Evolutionary conservation across 176 grass and related monocot species (phyloP).

Genomic region (Typha latifolia): DNA sequence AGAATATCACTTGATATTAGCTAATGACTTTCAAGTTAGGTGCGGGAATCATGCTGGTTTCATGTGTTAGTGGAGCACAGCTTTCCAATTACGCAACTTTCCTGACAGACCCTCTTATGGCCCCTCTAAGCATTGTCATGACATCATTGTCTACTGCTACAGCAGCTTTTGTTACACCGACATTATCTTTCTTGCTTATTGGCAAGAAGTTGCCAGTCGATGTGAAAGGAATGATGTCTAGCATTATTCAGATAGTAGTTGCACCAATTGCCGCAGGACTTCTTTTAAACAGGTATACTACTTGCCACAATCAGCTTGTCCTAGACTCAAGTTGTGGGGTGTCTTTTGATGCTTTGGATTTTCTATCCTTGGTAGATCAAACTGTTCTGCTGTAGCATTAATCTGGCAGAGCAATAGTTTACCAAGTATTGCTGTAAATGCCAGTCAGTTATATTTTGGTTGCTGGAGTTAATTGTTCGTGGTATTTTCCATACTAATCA

Average conservation of each 20-base stretch:
- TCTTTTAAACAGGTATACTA: slow-evolving; percentile 72
- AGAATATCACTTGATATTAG: background rate
- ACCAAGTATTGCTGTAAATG: background rate
- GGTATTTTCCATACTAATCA: background rate
- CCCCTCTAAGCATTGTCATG: slow-evolving; percentile 98
- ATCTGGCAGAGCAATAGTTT: too few relatives aligned
- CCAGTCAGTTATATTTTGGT: background rate
- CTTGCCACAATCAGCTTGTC: slow-evolving; percentile 4
- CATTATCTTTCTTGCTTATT: slow-evolving; percentile 86
- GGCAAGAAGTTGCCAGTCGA: slow-evolving; percentile 92
- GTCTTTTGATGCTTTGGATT: background rate
- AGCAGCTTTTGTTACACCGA: slow-evolving; percentile 82
- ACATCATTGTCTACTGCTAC: slow-evolving; percentile 90
- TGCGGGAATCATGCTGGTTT: slow-evolving; percentile 94
- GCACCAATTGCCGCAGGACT: slow-evolving; percentile 85
- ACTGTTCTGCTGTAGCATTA: background rate
- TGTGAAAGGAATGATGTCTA: slow-evolving; percentile 92
- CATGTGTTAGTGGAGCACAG: slow-evolving; percentile 92
- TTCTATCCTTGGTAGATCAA: slow-evolving; percentile 9
- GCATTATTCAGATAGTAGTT: slow-evolving; percentile 90
- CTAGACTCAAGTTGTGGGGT: background rate
- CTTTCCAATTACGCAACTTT: slow-evolving; percentile 94
- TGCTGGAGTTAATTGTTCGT: background rate
- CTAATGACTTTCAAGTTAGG: slow-evolving; percentile 32
- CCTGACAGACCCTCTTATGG: slow-evolving; percentile 80